Conservation (phyloP, 345 rosid genomes). For the Hirschfeldia incana region DNA sequence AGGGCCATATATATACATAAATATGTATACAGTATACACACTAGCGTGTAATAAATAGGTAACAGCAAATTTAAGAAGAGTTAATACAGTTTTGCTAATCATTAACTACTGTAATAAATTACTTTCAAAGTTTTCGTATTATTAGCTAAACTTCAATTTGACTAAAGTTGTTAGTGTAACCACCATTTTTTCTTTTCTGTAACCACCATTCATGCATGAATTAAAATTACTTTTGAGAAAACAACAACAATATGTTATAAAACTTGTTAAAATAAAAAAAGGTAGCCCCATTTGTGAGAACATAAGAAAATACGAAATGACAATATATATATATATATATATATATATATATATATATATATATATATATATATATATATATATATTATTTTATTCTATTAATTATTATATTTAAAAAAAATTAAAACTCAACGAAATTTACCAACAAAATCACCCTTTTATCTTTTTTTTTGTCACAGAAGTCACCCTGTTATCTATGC, state of each 20-base stretch:
- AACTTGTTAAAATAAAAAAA: too few relatives aligned
- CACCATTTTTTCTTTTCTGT: neutral
- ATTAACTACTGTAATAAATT: slow-evolving; percentile 17
- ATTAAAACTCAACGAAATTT: neutral
- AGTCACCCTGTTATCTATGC: neutral
- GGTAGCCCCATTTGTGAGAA: neutral
- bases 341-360: too few relatives aligned
- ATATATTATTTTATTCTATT: too few relatives aligned
- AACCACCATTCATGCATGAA: neutral
- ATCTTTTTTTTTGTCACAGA: too few relatives aligned
- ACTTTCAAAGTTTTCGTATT: neutral
- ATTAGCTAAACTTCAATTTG: slow-evolving; percentile 11
- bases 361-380: neutral
- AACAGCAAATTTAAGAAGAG: slow-evolving; percentile 10
- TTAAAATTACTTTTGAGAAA: neutral
- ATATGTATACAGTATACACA: neutral
- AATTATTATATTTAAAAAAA: too few relatives aligned
- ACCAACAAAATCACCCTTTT: neutral
- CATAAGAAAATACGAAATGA: neutral
- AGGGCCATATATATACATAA: slow-evolving; percentile 10
- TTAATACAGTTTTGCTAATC: slow-evolving; percentile 23
- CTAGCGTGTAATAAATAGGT: slow-evolving; percentile 4
- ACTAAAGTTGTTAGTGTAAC: slow-evolving; percentile 20
- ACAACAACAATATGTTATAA: neutral
- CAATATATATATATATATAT: neutral